These are phyloP conservation scores for Talaromyces stipitatus DNA, from an alignment of 495 filamentous ascomycete species.

Conservation along the genomic window DNA sequence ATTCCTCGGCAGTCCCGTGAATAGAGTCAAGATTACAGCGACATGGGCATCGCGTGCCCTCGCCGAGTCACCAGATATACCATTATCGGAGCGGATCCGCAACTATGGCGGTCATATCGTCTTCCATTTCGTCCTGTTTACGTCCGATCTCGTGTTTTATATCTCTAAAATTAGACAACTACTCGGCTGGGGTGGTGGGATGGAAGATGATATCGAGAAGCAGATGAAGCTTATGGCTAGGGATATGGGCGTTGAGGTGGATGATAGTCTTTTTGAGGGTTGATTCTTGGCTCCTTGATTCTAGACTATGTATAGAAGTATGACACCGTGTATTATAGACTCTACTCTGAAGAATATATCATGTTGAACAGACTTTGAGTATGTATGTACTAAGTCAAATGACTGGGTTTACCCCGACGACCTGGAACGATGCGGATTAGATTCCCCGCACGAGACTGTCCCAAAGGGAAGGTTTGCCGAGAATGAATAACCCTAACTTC, in stretches of 20 bases:
- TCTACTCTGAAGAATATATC: background rate
- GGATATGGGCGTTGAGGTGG: slow-evolving; percentile 81
- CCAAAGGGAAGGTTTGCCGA: background rate
- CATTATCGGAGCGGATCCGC: slow-evolving; percentile 44
- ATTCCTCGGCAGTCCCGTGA: slow-evolving; percentile 87
- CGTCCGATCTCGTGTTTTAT: slow-evolving; percentile 77
- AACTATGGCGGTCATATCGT: slow-evolving; percentile 63
- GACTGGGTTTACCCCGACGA: background rate
- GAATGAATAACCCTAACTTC: background rate
- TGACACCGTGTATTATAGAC: background rate
- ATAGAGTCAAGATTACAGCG: slow-evolving; percentile 90
- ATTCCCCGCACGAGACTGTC: background rate
- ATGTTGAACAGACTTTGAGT: background rate
- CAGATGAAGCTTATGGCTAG: slow-evolving; percentile 80
- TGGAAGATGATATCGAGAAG: slow-evolving; percentile 90
- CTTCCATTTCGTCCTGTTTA: slow-evolving; percentile 70
- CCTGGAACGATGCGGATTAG: background rate
- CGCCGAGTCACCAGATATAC: slow-evolving; percentile 58
- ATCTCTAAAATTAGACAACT: slow-evolving; percentile 68
- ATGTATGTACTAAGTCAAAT: background rate
- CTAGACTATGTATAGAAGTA: background rate
- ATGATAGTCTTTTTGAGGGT: slow-evolving; percentile 75
- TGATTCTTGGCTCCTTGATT: slow-evolving; percentile 20
- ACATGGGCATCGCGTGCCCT: slow-evolving; percentile 78
- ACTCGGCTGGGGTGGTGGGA: slow-evolving; percentile 66